Evolutionary conservation across 2,329 filamentous ascomycete genomes (phyloP), one percentile per base, ranked within the genome.

Genomic region (Colletotrichum simmondsii): DNA sequence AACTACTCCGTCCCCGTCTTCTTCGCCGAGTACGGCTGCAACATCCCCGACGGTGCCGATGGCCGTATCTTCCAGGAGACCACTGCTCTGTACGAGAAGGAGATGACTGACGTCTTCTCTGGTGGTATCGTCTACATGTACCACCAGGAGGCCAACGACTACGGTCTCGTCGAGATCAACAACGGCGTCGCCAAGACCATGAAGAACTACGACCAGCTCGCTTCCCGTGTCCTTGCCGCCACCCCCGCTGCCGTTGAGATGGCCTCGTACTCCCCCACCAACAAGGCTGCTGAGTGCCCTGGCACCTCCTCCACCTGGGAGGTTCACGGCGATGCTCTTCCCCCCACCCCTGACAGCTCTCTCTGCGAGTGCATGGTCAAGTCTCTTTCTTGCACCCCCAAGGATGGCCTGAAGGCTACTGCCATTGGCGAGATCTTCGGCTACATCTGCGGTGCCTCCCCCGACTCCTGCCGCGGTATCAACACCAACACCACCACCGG

Each of bases 101-200:
- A 95, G 73, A 99, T 99, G 97, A 93, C 91, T 32, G 83, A 84
- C 11, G 94, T 98, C 80, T 97, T 97, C 91, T 97, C 94, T 69
- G 97, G 97, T 78, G 97, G 96, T 85, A 98, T 99, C 77, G 95
- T 98, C 82, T 99, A 98, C 90, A 97, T 98, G 95, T 99, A 97
- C 88, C 96, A 95, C 87, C 89, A 98, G 87, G 95, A 98, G 83
- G 85, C 80, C 64, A 98, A 98, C 87, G 87, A 98, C 82, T 99
- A 94, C 80, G 97, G 93, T 84, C 89, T 98, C 57, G 92, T 95
- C 73, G 83, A 88, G 72, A 81, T 94, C 73, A 75, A 37, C 75
- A 81, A 89, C 78, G 85, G 86, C 79, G 85, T 85, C 56, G 93
- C 93, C 75, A 88, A 84, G 75, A 93, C 92, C 75, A 88, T 94